These are phyloP conservation scores for Agrocybe chaxingu DNA, from an alignment of 768 basidiomycete species.

Conservation along the genomic window DNA sequence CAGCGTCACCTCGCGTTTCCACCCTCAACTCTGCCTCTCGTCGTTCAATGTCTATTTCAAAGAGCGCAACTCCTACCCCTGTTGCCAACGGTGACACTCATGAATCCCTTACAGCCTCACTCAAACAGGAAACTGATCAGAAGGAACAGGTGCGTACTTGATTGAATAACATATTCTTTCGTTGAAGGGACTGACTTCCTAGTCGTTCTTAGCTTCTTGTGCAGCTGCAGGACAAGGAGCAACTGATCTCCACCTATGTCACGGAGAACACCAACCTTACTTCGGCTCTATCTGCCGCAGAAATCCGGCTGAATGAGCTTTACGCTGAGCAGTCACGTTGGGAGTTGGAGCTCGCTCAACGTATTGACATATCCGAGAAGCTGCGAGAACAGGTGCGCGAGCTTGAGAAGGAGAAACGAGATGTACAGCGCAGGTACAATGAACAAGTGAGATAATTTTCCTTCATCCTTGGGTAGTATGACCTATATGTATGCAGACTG, in stretches of 20 bases:
- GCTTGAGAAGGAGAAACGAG: slow-evolving; percentile 86
- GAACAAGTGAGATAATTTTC: slow-evolving; percentile 62
- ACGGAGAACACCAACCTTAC: slow-evolving; percentile 63
- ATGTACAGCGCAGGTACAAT: slow-evolving; percentile 77
- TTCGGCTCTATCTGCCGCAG: slow-evolving; percentile 64
- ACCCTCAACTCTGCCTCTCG: slow-evolving; percentile 45
- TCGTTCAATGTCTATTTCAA: slow-evolving; percentile 43
- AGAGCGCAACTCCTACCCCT: slow-evolving; percentile 40
- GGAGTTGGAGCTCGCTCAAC: slow-evolving; percentile 78
- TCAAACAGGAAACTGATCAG: slow-evolving; percentile 76
- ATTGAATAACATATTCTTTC: neutral
- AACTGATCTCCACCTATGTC: slow-evolving; percentile 56
- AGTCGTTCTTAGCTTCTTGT: slow-evolving; percentile 56
- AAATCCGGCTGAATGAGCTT: slow-evolving; percentile 72
- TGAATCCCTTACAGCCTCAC: slow-evolving; percentile 55
- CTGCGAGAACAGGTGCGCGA: slow-evolving; percentile 78
- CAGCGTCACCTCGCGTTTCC: slow-evolving; percentile 56
- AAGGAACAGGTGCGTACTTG: slow-evolving; percentile 66
- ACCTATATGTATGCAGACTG: slow-evolving; percentile 45
- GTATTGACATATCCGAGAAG: slow-evolving; percentile 82
- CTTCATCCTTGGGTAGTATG: slow-evolving; percentile 12
- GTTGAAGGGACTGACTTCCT: neutral
- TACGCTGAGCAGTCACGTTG: slow-evolving; percentile 79
- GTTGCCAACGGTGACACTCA: slow-evolving; percentile 43
- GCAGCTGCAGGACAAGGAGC: slow-evolving; percentile 77